phyloP scores from a whole-genome alignment of 345 rosid genomes.

The Aquilaria yunnanensis region DNA sequence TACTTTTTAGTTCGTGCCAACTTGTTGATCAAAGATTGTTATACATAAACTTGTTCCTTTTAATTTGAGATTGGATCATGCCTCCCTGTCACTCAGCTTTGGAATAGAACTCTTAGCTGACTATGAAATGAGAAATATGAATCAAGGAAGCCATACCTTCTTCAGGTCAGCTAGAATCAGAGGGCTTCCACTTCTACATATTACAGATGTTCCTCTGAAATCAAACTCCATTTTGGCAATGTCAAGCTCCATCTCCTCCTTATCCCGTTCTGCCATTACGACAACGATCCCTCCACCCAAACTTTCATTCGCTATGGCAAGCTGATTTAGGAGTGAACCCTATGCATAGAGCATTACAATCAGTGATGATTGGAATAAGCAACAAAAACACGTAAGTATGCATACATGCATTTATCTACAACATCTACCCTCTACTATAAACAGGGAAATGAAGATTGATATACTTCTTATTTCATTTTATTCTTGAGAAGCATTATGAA shows the following conservation, averaged over 20 bases:
- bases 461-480: no score
- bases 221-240: conserved; percentile 78
- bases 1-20: no score
- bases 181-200: conserved; percentile 77
- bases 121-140: conserved; percentile 3
- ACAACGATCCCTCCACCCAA: conserved; percentile 72
- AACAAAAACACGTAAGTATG: neutral
- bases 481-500: neutral
- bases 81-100: no score
- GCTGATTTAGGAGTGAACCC: conserved; percentile 69
- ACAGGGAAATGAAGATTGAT: no score
- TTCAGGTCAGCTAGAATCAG: conserved; percentile 63
- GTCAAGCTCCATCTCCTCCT: conserved; percentile 83
- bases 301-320: conserved; percentile 68
- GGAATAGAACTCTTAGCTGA: neutral
- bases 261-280: conserved; percentile 72
- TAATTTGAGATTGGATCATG: no score
- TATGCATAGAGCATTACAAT: conserved; percentile 17
- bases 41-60: no score
- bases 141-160: conserved; percentile 31
- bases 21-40: no score
- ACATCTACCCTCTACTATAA: no score
- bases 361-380: conserved; percentile 5
- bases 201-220: conserved; percentile 62
- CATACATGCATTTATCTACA: neutral